These are phyloP conservation scores for Cicer bijugum DNA, from an alignment of 306 rosid genomes.

Conservation along the genomic window DNA sequence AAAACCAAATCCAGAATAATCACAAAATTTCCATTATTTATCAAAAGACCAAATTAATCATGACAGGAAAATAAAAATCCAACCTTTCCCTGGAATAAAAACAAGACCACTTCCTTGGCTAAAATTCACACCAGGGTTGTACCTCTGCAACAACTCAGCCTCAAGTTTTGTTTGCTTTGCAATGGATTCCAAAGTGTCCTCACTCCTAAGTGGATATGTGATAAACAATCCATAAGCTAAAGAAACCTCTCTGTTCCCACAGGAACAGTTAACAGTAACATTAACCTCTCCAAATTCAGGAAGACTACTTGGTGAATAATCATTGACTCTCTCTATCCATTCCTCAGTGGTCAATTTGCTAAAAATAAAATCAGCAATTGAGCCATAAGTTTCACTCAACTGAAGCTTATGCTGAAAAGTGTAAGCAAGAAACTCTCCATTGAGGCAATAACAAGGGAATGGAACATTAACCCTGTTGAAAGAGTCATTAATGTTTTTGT, in stretches of 20 bases:
- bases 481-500: slow-evolving; percentile 27
- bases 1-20: too few relatives aligned
- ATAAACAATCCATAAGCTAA: slow-evolving; percentile 66
- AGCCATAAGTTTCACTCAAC: slow-evolving; percentile 40
- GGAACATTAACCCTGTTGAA: slow-evolving; percentile 58
- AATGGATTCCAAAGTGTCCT: slow-evolving; percentile 55
- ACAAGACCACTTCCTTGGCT: slow-evolving; percentile 57
- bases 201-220: slow-evolving; percentile 63
- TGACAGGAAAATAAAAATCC: slow-evolving; percentile 26
- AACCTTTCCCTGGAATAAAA: slow-evolving; percentile 81
- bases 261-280: slow-evolving; percentile 69
- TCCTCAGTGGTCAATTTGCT: slow-evolving; percentile 58
- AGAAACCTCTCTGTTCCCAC: slow-evolving; percentile 63
- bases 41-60: slow-evolving; percentile 18
- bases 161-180: slow-evolving; percentile 38
- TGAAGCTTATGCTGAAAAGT: slow-evolving; percentile 47
- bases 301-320: slow-evolving; percentile 37
- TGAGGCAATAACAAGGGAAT: slow-evolving; percentile 62
- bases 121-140: slow-evolving; percentile 66
- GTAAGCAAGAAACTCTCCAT: slow-evolving; percentile 56
- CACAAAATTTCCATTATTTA: neutral
- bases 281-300: slow-evolving; percentile 44
- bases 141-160: slow-evolving; percentile 45
- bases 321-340: slow-evolving; percentile 52
- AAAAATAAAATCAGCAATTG: slow-evolving; percentile 44